Evolutionary conservation across 2,329 filamentous ascomycete species (phyloP).

Genomic region (Ceratocystis cacaofunesta): DNA sequence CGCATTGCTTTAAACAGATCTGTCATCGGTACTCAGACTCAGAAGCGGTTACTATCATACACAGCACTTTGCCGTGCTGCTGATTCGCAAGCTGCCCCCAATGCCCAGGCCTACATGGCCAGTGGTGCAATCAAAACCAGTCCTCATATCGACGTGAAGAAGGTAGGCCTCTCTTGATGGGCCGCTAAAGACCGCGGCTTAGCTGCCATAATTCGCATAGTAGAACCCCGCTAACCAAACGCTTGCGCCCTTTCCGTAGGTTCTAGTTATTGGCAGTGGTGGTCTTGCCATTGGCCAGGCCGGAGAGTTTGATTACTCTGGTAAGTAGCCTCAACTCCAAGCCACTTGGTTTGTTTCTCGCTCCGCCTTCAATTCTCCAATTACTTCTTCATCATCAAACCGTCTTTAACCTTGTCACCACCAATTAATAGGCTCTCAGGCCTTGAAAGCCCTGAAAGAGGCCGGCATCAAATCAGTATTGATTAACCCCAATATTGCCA

Average conservation of each 20-base stretch:
- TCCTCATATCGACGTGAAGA: slow-evolving; percentile 79
- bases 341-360: background rate
- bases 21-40: slow-evolving; percentile 18
- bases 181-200: background rate
- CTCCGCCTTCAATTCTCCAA: background rate
- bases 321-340: slow-evolving; percentile 37
- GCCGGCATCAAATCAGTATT: slow-evolving; percentile 81
- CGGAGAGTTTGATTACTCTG: slow-evolving; percentile 97
- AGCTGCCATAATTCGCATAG: background rate
- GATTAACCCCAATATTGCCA: slow-evolving; percentile 96
- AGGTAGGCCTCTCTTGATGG: slow-evolving; percentile 28
- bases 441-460: slow-evolving; percentile 91
- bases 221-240: background rate
- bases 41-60: slow-evolving; percentile 36
- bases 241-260: slow-evolving; percentile 23
- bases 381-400: background rate
- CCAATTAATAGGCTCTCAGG: slow-evolving; percentile 60
- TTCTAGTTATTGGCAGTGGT: slow-evolving; percentile 88
- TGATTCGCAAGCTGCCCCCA: slow-evolving; percentile 54
- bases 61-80: slow-evolving; percentile 29
- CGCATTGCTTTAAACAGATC: slow-evolving; percentile 11
- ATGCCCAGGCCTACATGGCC: slow-evolving; percentile 73
- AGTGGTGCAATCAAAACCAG: slow-evolving; percentile 72
- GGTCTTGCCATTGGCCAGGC: slow-evolving; percentile 94
- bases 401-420: slow-evolving; percentile 16